Evolutionary conservation across 2,329 filamentous ascomycete species (phyloP), one percentile per base, ranked within the genome.

Genomic region (Claviceps sp.): DNA sequence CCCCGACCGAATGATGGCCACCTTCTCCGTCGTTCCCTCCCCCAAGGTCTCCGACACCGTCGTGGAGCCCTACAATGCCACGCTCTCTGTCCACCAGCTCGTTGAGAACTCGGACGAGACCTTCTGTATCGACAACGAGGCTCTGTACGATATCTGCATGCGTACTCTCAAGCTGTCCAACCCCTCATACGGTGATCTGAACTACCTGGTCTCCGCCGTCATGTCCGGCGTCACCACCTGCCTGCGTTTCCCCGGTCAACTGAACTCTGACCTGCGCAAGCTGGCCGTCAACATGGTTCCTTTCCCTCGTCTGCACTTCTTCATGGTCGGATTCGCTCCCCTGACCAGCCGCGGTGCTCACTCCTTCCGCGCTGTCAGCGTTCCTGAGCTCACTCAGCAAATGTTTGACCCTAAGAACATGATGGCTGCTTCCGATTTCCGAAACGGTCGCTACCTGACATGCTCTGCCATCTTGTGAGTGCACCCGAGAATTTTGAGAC

Each of bases 371-470:
- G 90, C 93, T 61, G 86, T 97, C 72, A 89, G 85, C 66, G 93
- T 97, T 57, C 91, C 91, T 54, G 93, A 97, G 80, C 83, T 98
- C 72, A 97, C 91, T 66, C 93, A 97, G 80, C 93, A 98, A 76
- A 97, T 98, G 89, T 96, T 95, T 79, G 93, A 98, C 79, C 90
- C 93, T 66, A 97, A 97, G 89, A 98, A 98, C 85, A 98, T 97
- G 91, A 97, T 98, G 93, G 93, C 93, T 76, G 91, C 91, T 60
- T 94, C 90, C 59, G 93, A 98, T 79, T 97, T 97, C 89, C 89
- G 93, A 67, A 97, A 97, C 73, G 93, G 93, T 72, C 93, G 93
- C 68, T 98, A 97, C 81, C 84, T 97, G 67, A 98, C 93, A 64
- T 98, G 93, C 85, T 97, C 87, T 72, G 90, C 93, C 71, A 95